Percentiles rank a stretch among this genome's conserved stretches.
Conservation (phyloP, 805 yeast species). For the Candida mattraensis region DNA sequence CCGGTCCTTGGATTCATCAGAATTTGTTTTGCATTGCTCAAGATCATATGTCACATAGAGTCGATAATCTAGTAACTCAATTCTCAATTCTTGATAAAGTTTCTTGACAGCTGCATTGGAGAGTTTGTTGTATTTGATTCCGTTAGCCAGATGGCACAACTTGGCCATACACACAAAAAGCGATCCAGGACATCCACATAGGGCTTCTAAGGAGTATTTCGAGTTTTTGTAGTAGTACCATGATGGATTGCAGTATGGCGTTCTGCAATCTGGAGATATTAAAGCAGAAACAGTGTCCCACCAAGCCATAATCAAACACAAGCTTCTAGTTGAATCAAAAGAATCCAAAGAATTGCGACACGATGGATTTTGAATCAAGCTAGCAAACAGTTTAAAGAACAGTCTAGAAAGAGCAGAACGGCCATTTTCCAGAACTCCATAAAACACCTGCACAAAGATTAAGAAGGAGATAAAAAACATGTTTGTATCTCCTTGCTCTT, state of each 20-base stretch:
- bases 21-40: slow-evolving; percentile 1
- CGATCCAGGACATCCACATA: slow-evolving; percentile 45
- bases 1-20: slow-evolving; percentile 6
- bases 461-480: slow-evolving; percentile 36
- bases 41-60: slow-evolving; percentile 31
- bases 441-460: slow-evolving; percentile 41
- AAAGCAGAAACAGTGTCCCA: slow-evolving; percentile 43
- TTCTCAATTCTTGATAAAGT: slow-evolving; percentile 29
- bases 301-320: slow-evolving; percentile 38
- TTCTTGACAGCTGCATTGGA: slow-evolving; percentile 7
- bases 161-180: slow-evolving; percentile 37
- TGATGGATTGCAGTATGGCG: slow-evolving; percentile 38
- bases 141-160: slow-evolving; percentile 32
- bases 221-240: slow-evolving; percentile 37
- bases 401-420: slow-evolving; percentile 38
- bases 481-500: slow-evolving; percentile 11
- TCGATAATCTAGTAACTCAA: slow-evolving; percentile 32
- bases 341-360: slow-evolving; percentile 30
- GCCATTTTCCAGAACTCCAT: slow-evolving; percentile 42
- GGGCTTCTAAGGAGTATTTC: slow-evolving; percentile 34
- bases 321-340: slow-evolving; percentile 34
- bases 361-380: slow-evolving; percentile 34
- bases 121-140: slow-evolving; percentile 12
- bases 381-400: slow-evolving; percentile 40
- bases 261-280: slow-evolving; percentile 43